Evolutionary conservation across 495 filamentous ascomycete species (phyloP), one percentile per base, ranked within the genome.

Genomic region (Tuber brumale): DNA sequence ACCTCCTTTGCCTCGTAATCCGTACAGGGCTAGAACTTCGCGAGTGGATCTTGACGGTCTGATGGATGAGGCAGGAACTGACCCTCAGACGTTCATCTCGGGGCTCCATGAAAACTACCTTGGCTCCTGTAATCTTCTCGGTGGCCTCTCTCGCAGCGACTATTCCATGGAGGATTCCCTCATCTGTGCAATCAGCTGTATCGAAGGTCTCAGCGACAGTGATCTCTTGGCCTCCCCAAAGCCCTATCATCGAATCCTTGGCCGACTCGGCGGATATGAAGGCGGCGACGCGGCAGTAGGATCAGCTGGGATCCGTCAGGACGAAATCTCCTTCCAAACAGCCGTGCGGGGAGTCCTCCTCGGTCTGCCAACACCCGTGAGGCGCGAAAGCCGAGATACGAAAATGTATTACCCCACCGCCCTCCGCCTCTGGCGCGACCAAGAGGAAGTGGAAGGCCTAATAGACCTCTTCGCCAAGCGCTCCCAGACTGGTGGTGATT

Each of bases 71-170:
- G 92, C 92, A 5, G 95, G 95, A 10, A 96, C 94, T 3, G 95
- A 98, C 81, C 90, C 89, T 0, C 88, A 90, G 74, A 97, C 94
- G 0, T 97, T 98, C 82, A 89, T 97, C 73, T 90, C 92, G n/a
- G 92, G 93, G 2, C 85, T 99, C 16, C 95, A 99, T 83, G 95
- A 99, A 80, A 99, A 99, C 82, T 98, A 95, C 79, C 87, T 92
- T 1, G 85, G 91, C 10, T 97, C 95, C 0, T 97, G 95, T 81
- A 88, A 91, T 74, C 87, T 89, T 18, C 84, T 83, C n/a, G 83
- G 85, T 7, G 84, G 85, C 16, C 80, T 84, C 8, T 86, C 87
- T 74, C 80, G 83, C 2, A 83, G 85, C 48, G 85, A 86, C 0
- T 66, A 79, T 57, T 57, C 72, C 45, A 87, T 87, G 69, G 88